Conservation (phyloP, 2,329 filamentous ascomycete species). For the Fusarium anthophilum region DNA sequence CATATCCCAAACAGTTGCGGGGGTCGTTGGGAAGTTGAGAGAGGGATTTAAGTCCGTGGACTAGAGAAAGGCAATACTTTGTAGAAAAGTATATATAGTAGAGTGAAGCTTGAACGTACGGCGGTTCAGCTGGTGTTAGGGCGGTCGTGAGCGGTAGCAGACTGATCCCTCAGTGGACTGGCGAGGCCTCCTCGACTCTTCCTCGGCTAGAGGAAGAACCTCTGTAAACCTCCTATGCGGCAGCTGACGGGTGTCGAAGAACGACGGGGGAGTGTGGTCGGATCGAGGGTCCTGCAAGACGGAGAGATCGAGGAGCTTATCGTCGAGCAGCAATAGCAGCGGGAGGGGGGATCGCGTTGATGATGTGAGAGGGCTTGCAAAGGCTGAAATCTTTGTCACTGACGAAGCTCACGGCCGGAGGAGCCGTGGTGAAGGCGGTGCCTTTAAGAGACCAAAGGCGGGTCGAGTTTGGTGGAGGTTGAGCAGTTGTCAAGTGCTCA, state of each 20-base stretch:
- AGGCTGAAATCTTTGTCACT: constrained; percentile 77
- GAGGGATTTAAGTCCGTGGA: constrained; percentile 14
- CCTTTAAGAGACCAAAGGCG: constrained; percentile 78
- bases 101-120: constrained; percentile 31
- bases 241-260: constrained; percentile 81
- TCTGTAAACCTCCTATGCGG: constrained; percentile 99
- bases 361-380: constrained; percentile 71
- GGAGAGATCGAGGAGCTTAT: constrained; percentile 61
- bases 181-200: constrained; percentile 99
- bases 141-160: constrained; percentile 94
- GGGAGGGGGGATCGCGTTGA: constrained; percentile 72
- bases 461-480: constrained; percentile 36
- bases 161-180: constrained; percentile 89
- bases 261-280: constrained; percentile 61
- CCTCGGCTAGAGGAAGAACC: constrained; percentile 99
- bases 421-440: constrained; percentile 68
- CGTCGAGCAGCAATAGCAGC: constrained; percentile 57
- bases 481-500: constrained; percentile 20
- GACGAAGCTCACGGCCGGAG: constrained; percentile 67
- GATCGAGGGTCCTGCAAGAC: constrained; percentile 61
- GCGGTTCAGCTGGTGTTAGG: constrained; percentile 72
- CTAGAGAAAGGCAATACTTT: neutral
- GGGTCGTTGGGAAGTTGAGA: constrained; percentile 24
- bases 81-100: constrained; percentile 5
- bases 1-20: constrained; percentile 61